Conservation (phyloP, 495 filamentous ascomycete genomes). For the Bacidia rubella region DNA sequence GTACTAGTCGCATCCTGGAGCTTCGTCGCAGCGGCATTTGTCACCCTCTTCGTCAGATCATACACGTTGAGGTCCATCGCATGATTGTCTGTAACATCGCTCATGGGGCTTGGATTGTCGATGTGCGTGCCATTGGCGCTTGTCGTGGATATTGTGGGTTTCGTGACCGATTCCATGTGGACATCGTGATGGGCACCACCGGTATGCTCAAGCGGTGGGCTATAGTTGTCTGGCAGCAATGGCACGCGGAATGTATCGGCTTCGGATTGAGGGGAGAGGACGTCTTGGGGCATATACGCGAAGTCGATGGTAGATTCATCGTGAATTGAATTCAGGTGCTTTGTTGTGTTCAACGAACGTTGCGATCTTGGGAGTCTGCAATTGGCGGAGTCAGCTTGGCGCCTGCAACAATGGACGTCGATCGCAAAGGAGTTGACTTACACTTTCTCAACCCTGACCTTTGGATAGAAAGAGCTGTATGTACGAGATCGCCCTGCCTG, state of each 20-base stretch:
- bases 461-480: slow-evolving; percentile 7
- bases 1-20: slow-evolving; percentile 20
- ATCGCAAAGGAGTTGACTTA: background rate
- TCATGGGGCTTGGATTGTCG: slow-evolving; percentile 37
- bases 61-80: slow-evolving; percentile 43
- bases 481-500: slow-evolving; percentile 1
- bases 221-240: slow-evolving; percentile 37
- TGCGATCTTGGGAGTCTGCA: background rate
- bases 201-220: slow-evolving; percentile 10
- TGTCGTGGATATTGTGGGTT: slow-evolving; percentile 44
- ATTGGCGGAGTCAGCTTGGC: background rate
- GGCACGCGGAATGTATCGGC: slow-evolving; percentile 30
- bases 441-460: slow-evolving; percentile 5
- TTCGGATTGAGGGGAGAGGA: slow-evolving; percentile 26
- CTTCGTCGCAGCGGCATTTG: slow-evolving; percentile 24
- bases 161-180: slow-evolving; percentile 30
- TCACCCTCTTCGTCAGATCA: slow-evolving; percentile 39
- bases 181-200: slow-evolving; percentile 11
- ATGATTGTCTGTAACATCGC: slow-evolving; percentile 46
- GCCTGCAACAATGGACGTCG: background rate
- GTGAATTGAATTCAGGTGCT: slow-evolving; percentile 24
- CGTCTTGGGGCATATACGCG: slow-evolving; percentile 43
- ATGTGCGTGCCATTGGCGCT: slow-evolving; percentile 39
- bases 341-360: slow-evolving; percentile 5
- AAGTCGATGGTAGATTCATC: slow-evolving; percentile 53